Conservation (phyloP, 495 filamentous ascomycete genomes). For the Lasiosphaeriaceae sp. region DNA sequence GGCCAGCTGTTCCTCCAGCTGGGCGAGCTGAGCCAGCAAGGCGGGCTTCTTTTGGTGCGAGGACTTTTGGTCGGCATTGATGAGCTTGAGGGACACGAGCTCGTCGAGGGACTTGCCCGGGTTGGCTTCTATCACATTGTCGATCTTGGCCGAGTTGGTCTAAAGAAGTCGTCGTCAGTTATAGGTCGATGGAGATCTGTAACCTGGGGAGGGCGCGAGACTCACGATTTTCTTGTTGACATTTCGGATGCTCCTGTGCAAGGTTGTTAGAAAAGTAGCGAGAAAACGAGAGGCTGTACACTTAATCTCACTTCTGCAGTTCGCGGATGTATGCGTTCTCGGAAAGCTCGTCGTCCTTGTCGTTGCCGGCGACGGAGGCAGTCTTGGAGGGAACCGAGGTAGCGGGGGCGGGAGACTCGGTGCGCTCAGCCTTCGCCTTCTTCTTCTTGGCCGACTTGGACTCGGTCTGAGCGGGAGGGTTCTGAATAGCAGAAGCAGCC, state of each 20-base stretch:
- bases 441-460: slow-evolving; percentile 70
- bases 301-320: slow-evolving; percentile 66
- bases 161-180: slow-evolving; percentile 36
- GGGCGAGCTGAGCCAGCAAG: slow-evolving; percentile 66
- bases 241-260: slow-evolving; percentile 72
- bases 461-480: slow-evolving; percentile 44
- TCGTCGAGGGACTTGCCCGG: slow-evolving; percentile 73
- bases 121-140: slow-evolving; percentile 73
- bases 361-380: slow-evolving; percentile 31
- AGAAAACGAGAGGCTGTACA: background rate
- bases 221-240: slow-evolving; percentile 84
- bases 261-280: slow-evolving; percentile 9
- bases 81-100: slow-evolving; percentile 74
- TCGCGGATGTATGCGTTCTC: slow-evolving; percentile 80
- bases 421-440: slow-evolving; percentile 57
- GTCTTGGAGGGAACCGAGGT: slow-evolving; percentile 38
- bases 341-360: slow-evolving; percentile 45
- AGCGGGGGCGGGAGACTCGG: slow-evolving; percentile 44
- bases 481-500: slow-evolving; percentile 49
- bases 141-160: slow-evolving; percentile 75
- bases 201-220: slow-evolving; percentile 6
- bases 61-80: slow-evolving; percentile 89
- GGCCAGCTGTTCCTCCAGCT: slow-evolving; percentile 78
- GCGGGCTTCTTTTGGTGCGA: slow-evolving; percentile 86
- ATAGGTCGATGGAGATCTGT: background rate